phyloP scores from a whole-genome alignment of 257 asterid genomes.

The Jacaranda mimosifolia region DNA sequence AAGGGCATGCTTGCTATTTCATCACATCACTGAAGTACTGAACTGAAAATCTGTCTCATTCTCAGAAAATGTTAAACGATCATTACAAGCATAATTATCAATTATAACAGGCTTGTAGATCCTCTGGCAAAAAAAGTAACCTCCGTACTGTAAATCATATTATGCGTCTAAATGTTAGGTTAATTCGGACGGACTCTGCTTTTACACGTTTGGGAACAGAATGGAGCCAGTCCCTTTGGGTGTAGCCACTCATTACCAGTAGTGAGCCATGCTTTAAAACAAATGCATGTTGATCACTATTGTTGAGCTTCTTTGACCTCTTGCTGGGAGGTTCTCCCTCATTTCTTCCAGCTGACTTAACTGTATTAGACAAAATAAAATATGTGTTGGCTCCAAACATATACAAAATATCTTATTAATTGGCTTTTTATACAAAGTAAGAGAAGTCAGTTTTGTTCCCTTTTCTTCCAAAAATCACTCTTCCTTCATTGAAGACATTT shows the following conservation, averaged over 20 bases:
- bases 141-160: conserved; percentile 38
- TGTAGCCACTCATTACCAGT: conserved; percentile 87
- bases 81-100: not conserved
- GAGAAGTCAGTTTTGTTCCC: not conserved
- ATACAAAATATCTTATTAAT: not conserved
- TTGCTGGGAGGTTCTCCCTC: conserved; percentile 67
- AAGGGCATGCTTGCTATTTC: not conserved
- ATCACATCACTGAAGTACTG: not conserved
- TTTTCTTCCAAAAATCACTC: conserved; percentile 7
- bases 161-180: conserved; percentile 85
- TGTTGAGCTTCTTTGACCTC: conserved; percentile 54
- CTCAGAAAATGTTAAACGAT: not conserved
- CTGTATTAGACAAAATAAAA: conserved; percentile 20
- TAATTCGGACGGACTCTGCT: conserved; percentile 72
- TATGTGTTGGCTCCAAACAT: not conserved
- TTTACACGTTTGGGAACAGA: conserved; percentile 92
- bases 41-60: not conserved
- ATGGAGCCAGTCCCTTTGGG: conserved; percentile 94
- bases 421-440: too few relatives aligned
- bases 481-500: not conserved
- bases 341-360: conserved; percentile 41
- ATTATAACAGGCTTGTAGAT: not conserved
- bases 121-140: not conserved
- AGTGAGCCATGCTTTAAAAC: conserved; percentile 84
- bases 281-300: conserved; percentile 60